Conservation (phyloP, 495 filamentous ascomycete species). For the Penicillium verhagenii region DNA sequence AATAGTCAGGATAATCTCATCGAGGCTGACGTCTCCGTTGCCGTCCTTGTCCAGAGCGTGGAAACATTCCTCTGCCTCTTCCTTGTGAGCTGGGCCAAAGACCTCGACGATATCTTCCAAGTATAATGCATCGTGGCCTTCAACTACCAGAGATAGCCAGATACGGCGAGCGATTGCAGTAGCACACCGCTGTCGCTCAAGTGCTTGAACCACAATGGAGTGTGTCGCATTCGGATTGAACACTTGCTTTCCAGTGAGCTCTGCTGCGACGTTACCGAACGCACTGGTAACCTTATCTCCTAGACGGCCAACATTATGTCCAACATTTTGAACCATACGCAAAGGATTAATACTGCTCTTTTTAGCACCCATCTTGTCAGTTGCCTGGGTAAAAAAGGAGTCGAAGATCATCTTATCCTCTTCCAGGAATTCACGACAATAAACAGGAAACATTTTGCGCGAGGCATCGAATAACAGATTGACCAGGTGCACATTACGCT, state of each 20-base stretch:
- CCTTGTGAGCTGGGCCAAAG: slow-evolving; percentile 66
- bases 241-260: slow-evolving; percentile 91
- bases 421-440: slow-evolving; percentile 84
- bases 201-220: slow-evolving; percentile 80
- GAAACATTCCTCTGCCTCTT: slow-evolving; percentile 83
- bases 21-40: slow-evolving; percentile 90
- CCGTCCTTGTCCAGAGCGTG: slow-evolving; percentile 74
- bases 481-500: slow-evolving; percentile 76
- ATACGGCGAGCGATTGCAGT: slow-evolving; percentile 88
- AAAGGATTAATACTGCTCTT: slow-evolving; percentile 70
- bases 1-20: slow-evolving; percentile 91
- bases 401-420: slow-evolving; percentile 91
- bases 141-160: slow-evolving; percentile 97
- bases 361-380: slow-evolving; percentile 7
- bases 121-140: slow-evolving; percentile 77
- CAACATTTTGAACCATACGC: slow-evolving; percentile 56
- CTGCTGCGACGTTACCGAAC: slow-evolving; percentile 88
- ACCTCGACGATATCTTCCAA: slow-evolving; percentile 84
- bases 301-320: slow-evolving; percentile 69
- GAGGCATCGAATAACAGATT: slow-evolving; percentile 87
- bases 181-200: slow-evolving; percentile 76
- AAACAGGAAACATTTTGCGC: slow-evolving; percentile 80
- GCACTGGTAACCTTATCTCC: slow-evolving; percentile 89
- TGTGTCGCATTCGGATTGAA: slow-evolving; percentile 89
- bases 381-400: slow-evolving; percentile 51